phyloP scores from a whole-genome alignment of 768 basidiomycete species.

The Holtermannia corniformis region DNA sequence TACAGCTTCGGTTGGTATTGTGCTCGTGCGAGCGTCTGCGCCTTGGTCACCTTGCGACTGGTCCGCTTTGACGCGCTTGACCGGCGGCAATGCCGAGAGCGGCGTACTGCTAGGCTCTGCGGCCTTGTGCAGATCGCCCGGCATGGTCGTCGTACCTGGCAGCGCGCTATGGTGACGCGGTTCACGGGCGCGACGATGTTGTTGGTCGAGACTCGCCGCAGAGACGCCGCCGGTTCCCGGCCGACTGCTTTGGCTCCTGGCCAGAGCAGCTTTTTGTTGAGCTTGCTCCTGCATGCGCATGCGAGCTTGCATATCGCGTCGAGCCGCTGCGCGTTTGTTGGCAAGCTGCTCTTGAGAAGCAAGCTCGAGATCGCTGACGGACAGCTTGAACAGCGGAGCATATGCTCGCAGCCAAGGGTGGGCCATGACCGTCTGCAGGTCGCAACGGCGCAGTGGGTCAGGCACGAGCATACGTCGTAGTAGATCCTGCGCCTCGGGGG shows the following conservation, averaged over 20 bases:
- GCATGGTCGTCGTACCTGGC: constrained; percentile 30
- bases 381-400: constrained; percentile 54
- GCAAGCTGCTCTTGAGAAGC: constrained; percentile 76
- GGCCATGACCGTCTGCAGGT: constrained; percentile 66
- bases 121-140: constrained; percentile 27
- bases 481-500: constrained; percentile 68
- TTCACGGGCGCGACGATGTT: constrained; percentile 12
- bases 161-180: constrained; percentile 30
- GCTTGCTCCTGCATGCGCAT: constrained; percentile 28
- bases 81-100: too few relatives aligned
- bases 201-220: constrained; percentile 25
- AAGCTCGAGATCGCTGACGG: constrained; percentile 67
- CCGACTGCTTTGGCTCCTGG: constrained; percentile 24
- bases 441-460: constrained; percentile 70
- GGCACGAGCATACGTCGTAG: constrained; percentile 89
- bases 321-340: constrained; percentile 55
- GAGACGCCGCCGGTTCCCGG: constrained; percentile 20
- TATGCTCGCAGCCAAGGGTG: constrained; percentile 78
- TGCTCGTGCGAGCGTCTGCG: neutral
- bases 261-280: constrained; percentile 14
- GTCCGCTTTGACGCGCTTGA: neutral
- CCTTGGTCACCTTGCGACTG: neutral
- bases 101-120: constrained; percentile 4
- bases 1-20: neutral
- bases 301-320: constrained; percentile 35